Base-by-base conservation (phyloP, 257 asterid genomes). In the Vinca minor region DNA sequence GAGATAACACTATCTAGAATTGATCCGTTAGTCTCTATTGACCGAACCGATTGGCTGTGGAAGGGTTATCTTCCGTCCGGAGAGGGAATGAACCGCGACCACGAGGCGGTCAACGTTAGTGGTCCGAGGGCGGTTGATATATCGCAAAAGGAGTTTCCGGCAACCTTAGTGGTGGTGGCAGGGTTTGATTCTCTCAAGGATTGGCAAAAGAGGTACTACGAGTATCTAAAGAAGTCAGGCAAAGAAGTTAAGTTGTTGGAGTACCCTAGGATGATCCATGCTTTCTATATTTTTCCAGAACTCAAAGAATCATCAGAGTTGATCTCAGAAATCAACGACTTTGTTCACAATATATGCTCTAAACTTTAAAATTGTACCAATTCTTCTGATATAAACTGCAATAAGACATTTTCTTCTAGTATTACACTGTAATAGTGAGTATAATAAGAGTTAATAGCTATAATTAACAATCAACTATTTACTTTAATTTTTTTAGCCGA, bases 241-340 rank as follows among this genome's bases (percentile, higher is more conserved):
- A 88, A 85, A 68, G 79, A 88, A 50, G 91, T 70, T 9, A 66
- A 71, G 65, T 28, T 88, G 69, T 52, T 78, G 11, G 77, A 85
- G 73, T 88, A 80, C 70, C 96, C 96, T 2, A 77, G 59, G 53
- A 85, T 77, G 86, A 61, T 84, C 41, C 94, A 85, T 66, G 96
- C 91, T 3, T 88, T 88, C 53, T 85, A 88, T 54, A 23, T 79
- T 39, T 88, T 85, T 35, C 87, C 94, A 0, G 82, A 81, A 14
- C 81, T 88, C 11, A 72, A 83, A 2, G 91, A 85, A 29, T 71
- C 94, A n/a, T n/a, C n/a, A n/a, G n/a, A n/a, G n/a, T n/a, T n/a
- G n/a, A n/a, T n/a, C n/a, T n/a, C n/a, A n/a, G 69, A 79, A 38
- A 52, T 63, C 70, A 78, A 68, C 52, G 72, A 69, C 9, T 88